These are phyloP conservation scores for Alliaria petiolata DNA, from an alignment of 345 rosid species.

Conservation along the genomic window DNA sequence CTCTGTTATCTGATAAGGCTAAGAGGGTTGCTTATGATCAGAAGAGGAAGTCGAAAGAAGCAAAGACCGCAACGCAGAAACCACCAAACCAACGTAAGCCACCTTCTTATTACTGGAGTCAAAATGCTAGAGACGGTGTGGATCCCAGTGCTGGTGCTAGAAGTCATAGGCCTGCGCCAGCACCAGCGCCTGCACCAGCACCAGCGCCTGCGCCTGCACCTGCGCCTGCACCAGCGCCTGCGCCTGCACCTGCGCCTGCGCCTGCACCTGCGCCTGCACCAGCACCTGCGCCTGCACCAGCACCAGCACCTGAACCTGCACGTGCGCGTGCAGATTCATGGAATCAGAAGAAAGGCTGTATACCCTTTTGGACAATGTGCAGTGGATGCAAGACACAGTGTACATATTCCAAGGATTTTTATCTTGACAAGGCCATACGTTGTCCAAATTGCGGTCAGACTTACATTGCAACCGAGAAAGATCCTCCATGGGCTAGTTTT, in stretches of 20 bases:
- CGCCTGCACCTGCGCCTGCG: too few relatives aligned
- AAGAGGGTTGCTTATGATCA: constrained; percentile 61
- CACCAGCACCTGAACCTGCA: too few relatives aligned
- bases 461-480: constrained; percentile 58
- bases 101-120: not conserved
- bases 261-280: too few relatives aligned
- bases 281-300: too few relatives aligned
- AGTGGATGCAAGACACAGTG: constrained; percentile 55
- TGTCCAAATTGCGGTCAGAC: constrained; percentile 64
- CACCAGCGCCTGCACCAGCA: too few relatives aligned
- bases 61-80: not conserved
- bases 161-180: not conserved
- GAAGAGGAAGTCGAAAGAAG: constrained; percentile 28
- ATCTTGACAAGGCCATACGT: constrained; percentile 53
- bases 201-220: too few relatives aligned
- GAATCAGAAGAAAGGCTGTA: too few relatives aligned
- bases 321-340: too few relatives aligned
- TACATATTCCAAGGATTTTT: constrained; percentile 44
- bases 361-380: too few relatives aligned
- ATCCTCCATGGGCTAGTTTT: not conserved
- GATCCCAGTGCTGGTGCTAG: constrained; percentile 13
- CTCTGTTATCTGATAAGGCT: constrained; percentile 58
- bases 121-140: not conserved
- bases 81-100: not conserved
- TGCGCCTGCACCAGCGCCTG: too few relatives aligned